Conservation (phyloP, 2,329 filamentous ascomycete species). For the Mariannaea elegans region DNA sequence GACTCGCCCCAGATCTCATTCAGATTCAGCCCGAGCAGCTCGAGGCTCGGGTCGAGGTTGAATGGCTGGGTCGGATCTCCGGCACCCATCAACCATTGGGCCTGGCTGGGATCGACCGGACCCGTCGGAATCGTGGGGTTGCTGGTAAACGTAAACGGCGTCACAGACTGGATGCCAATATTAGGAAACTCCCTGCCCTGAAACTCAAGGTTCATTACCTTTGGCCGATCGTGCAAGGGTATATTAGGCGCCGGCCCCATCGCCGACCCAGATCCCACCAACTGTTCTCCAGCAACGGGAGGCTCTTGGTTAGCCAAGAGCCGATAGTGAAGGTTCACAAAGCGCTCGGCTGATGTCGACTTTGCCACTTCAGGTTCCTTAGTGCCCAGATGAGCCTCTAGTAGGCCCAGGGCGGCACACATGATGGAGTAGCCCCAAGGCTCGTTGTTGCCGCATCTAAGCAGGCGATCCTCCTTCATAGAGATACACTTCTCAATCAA, state of each 20-base stretch:
- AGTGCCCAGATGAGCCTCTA: constrained; percentile 66
- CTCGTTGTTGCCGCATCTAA: constrained; percentile 71
- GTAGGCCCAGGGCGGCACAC: constrained; percentile 66
- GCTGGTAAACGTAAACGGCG: constrained; percentile 49
- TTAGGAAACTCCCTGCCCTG: constrained; percentile 42
- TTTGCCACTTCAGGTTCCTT: constrained; percentile 67
- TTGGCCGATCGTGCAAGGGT: constrained; percentile 49
- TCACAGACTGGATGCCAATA: constrained; percentile 49
- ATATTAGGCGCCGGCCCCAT: constrained; percentile 43
- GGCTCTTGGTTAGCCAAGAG: constrained; percentile 64
- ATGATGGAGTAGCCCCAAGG: constrained; percentile 72
- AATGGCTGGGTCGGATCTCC: constrained; percentile 49
- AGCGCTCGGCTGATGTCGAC: constrained; percentile 66
- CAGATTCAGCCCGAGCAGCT: constrained; percentile 61
- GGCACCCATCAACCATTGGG: constrained; percentile 45
- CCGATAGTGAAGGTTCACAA: constrained; percentile 66
- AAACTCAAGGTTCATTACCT: constrained; percentile 48
- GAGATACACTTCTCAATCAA: constrained; percentile 68
- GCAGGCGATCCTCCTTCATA: constrained; percentile 68
- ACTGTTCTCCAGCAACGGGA: constrained; percentile 46
- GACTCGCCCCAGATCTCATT: constrained; percentile 65
- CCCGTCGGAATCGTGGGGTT: constrained; percentile 46
- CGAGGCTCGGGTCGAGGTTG: constrained; percentile 63
- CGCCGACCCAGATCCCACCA: constrained; percentile 36
- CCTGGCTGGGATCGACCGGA: constrained; percentile 46